A percentile compares a stretch with the other conserved stretches of the same genome.
These are phyloP conservation scores for Tricholoma hemisulphureum DNA, from an alignment of 768 basidiomycete genomes.

Conservation along the genomic window DNA sequence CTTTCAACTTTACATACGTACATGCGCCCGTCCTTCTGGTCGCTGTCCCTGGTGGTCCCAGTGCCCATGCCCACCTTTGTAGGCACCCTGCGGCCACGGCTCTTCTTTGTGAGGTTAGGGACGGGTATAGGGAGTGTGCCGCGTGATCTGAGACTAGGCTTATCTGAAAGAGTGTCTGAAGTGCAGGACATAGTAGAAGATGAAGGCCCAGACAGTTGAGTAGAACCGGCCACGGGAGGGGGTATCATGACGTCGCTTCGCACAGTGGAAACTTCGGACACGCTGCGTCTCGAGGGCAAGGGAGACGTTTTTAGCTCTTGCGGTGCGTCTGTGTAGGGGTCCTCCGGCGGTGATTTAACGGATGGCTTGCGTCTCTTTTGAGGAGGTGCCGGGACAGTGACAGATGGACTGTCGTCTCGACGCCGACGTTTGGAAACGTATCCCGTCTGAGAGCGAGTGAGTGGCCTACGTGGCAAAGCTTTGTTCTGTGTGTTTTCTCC, in stretches of 20 bases:
- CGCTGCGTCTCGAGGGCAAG: not conserved
- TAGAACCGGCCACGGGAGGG: not conserved
- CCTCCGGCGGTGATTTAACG: not conserved
- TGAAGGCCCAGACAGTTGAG: conserved; percentile 16
- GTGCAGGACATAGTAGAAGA: not conserved
- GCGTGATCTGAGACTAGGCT: conserved; percentile 49
- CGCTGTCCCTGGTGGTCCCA: conserved; percentile 10
- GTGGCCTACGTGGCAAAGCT: conserved; percentile 20
- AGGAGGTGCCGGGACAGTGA: not conserved
- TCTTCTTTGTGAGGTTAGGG: conserved; percentile 78
- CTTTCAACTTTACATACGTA: conserved; percentile 67
- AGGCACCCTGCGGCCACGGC: conserved; percentile 74
- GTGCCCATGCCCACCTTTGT: conserved; percentile 33
- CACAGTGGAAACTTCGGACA: not conserved
- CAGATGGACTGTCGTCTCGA: conserved; percentile 19
- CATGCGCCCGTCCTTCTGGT: conserved; percentile 28
- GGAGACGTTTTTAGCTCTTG: not conserved
- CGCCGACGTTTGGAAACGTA: conserved; percentile 28
- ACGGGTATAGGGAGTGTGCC: conserved; percentile 66
- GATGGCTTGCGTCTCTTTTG: conserved; percentile 11
- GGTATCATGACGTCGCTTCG: not conserved
- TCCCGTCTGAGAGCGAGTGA: conserved; percentile 38
- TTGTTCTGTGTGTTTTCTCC: not conserved
- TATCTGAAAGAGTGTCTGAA: conserved; percentile 21
- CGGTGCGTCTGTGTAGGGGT: not conserved